Conservation (phyloP, 2,329 filamentous ascomycete species). For the Aureobasidium pullulans region DNA sequence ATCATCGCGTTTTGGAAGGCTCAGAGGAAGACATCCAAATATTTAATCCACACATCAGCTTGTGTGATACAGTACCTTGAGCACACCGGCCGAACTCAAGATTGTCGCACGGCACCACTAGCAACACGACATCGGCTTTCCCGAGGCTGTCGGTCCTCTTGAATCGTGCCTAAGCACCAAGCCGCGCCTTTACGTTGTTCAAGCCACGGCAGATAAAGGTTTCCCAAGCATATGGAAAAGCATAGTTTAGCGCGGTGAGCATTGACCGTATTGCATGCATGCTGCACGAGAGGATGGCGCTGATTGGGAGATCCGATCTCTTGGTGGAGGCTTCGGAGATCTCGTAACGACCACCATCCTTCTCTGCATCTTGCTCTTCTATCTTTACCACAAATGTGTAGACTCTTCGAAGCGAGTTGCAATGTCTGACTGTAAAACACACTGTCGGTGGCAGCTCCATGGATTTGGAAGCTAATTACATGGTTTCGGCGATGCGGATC, state of each 20-base stretch:
- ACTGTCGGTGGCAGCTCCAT: not conserved
- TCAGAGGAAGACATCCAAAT: no score
- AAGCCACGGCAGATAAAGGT: not conserved
- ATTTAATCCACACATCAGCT: not conserved
- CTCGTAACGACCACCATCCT: not conserved
- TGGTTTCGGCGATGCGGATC: not conserved
- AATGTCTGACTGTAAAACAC: not conserved
- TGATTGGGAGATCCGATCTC: not conserved
- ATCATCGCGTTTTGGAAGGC: no score
- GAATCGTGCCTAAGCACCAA: not conserved
- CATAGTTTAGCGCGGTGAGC: not conserved
- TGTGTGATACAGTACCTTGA: not conserved
- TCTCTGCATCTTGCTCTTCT: not conserved
- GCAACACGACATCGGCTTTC: not conserved
- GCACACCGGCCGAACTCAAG: not conserved
- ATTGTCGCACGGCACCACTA: not conserved
- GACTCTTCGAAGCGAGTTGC: not conserved
- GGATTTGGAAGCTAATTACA: not conserved
- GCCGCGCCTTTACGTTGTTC: not conserved
- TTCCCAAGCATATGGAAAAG: slow-evolving; percentile 4
- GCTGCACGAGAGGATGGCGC: not conserved
- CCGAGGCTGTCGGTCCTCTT: not conserved
- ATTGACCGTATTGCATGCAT: slow-evolving; percentile 3
- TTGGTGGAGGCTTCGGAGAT: not conserved
- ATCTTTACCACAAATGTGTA: not conserved